Evolutionary conservation across 768 basidiomycete genomes (phyloP).

Genomic region (Tricholoma hemisulphureum): DNA sequence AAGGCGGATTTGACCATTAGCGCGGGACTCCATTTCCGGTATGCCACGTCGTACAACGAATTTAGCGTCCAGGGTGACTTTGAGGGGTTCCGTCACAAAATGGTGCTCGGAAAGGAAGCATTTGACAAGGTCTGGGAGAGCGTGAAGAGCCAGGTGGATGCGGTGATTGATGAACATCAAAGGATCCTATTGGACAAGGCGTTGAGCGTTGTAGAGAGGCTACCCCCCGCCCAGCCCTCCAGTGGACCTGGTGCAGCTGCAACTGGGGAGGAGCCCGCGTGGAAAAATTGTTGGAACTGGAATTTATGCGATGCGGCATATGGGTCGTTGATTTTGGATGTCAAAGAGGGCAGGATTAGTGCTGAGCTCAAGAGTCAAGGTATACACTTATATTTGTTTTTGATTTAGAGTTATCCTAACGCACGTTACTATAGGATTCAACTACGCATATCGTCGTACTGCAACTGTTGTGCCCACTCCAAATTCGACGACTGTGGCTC

Average conservation of each 20-base stretch:
- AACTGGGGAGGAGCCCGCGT: slow-evolving; percentile 82
- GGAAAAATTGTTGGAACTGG: slow-evolving; percentile 99
- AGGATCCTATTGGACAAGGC: slow-evolving; percentile 87
- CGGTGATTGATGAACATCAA: slow-evolving; percentile 89
- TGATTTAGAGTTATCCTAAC: not conserved
- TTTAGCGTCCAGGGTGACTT: slow-evolving; percentile 91
- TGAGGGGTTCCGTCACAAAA: slow-evolving; percentile 82
- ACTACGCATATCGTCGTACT: slow-evolving; percentile 88
- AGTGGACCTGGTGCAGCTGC: slow-evolving; percentile 47
- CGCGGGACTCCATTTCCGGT: slow-evolving; percentile 96
- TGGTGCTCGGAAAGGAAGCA: slow-evolving; percentile 69
- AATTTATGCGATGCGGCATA: slow-evolving; percentile 95
- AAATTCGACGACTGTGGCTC: slow-evolving; percentile 50
- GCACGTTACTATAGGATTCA: slow-evolving; percentile 64
- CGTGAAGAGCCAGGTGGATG: slow-evolving; percentile 87
- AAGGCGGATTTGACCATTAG: slow-evolving; percentile 95
- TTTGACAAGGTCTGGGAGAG: slow-evolving; percentile 96
- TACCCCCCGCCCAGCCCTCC: slow-evolving; percentile 58
- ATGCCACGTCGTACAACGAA: slow-evolving; percentile 94
- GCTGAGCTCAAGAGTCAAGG: slow-evolving; percentile 93
- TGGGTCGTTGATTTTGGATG: slow-evolving; percentile 82
- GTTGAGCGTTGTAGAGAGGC: slow-evolving; percentile 75
- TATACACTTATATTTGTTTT: slow-evolving; percentile 29
- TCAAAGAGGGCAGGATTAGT: slow-evolving; percentile 90
- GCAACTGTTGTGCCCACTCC: slow-evolving; percentile 61